Evolutionary conservation across 2,329 filamentous ascomycete genomes (phyloP).

Genomic region (Penicillium psychrosexuale): DNA sequence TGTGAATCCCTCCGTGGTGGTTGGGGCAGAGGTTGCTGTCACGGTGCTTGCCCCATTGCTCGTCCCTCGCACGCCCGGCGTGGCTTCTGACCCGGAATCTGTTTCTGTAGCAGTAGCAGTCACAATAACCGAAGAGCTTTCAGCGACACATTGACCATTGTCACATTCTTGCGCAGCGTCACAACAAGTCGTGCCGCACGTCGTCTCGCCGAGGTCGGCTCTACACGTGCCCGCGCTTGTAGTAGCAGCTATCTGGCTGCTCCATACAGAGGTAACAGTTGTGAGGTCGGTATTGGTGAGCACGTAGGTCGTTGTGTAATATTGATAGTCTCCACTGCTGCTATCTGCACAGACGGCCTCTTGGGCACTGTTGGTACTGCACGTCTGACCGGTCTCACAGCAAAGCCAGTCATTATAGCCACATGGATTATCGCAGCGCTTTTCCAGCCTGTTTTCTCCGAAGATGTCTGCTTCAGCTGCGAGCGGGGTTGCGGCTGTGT

Average conservation of each 20-base stretch:
- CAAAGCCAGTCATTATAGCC: conserved; percentile 53
- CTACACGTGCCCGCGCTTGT: conserved; percentile 44
- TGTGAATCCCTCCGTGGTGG: conserved; percentile 46
- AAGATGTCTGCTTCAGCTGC: conserved; percentile 21
- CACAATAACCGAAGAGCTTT: conserved; percentile 40
- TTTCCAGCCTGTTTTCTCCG: conserved; percentile 23
- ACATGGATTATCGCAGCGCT: conserved; percentile 50
- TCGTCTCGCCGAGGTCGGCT: conserved; percentile 42
- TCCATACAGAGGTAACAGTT: conserved; percentile 55
- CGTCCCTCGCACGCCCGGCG: conserved; percentile 44
- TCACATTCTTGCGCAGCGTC: conserved; percentile 44
- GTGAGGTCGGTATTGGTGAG: conserved; percentile 51
- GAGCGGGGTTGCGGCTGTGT: conserved; percentile 32
- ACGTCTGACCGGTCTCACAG: conserved; percentile 46
- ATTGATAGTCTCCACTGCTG: conserved; percentile 45
- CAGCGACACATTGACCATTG: conserved; percentile 40
- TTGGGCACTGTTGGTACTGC: conserved; percentile 49
- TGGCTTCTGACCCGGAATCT: conserved; percentile 22
- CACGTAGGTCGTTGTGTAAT: conserved; percentile 57
- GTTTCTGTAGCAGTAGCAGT: conserved; percentile 36
- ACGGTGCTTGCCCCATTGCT: conserved; percentile 43
- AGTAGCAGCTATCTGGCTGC: conserved; percentile 35
- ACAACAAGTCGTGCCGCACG: conserved; percentile 48
- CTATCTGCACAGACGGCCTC: conserved; percentile 48
- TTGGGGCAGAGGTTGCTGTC: conserved; percentile 41